Percentiles rank a stretch among this genome's conserved stretches.
Evolutionary conservation across 2,329 filamentous ascomycete genomes (phyloP).

Genomic region (Exserohilum turcica): DNA sequence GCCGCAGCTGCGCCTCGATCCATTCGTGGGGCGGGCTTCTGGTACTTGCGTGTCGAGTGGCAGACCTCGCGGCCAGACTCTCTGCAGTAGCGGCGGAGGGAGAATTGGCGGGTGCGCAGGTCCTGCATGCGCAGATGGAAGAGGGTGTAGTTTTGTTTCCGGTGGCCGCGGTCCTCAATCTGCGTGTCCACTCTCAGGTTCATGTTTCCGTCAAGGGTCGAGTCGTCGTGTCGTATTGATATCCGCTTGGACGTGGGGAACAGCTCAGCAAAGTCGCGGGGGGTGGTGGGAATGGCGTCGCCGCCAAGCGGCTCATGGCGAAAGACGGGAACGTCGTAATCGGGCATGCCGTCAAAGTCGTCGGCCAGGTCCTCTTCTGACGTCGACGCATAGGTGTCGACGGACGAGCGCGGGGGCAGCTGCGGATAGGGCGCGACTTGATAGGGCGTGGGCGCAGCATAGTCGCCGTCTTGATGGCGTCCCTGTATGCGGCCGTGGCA

Average conservation of each 20-base stretch:
- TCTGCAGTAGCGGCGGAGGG: conserved; percentile 86
- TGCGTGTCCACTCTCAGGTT: conserved; percentile 88
- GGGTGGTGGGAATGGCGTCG: conserved; percentile 75
- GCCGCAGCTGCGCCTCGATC: no score
- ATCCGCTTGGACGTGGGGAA: conserved; percentile 86
- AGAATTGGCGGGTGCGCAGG: conserved; percentile 83
- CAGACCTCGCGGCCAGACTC: conserved; percentile 94
- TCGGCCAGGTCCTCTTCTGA: conserved; percentile 64
- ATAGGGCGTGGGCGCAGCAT: conserved; percentile 21
- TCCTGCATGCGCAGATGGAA: conserved; percentile 97
- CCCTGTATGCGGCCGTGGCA: conserved; percentile 39
- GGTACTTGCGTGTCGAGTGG: conserved; percentile 75
- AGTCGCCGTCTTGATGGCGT: conserved; percentile 30
- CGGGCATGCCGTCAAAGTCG: conserved; percentile 52
- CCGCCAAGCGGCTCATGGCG: conserved; percentile 66
- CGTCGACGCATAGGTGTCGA: conserved; percentile 80
- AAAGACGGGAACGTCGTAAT: conserved; percentile 65
- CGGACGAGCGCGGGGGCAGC: conserved; percentile 59
- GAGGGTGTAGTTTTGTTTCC: conserved; percentile 71
- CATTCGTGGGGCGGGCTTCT: conserved; percentile 60
- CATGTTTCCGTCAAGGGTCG: conserved; percentile 92
- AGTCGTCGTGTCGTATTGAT: conserved; percentile 86
- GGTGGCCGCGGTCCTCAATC: conserved; percentile 61
- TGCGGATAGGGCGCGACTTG: conserved; percentile 20
- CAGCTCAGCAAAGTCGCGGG: conserved; percentile 78